Base-by-base conservation (phyloP, 352 stramenopile genomes). In the Pythium aphanidermatum region DNA sequence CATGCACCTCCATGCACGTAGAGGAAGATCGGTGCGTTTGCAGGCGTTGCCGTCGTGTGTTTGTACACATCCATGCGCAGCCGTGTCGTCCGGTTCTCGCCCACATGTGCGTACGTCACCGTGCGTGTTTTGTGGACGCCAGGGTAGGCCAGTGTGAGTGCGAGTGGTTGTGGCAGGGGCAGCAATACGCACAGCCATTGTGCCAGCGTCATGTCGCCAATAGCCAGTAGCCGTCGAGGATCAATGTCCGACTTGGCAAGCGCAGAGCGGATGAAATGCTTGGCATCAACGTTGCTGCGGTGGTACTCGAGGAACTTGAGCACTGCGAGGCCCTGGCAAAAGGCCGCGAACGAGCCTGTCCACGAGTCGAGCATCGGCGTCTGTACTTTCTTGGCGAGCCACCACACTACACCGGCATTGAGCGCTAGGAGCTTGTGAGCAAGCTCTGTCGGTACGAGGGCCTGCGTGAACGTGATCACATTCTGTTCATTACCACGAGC, bases 1-100 rank as follows among this genome's bases (percentile, higher is more conserved):
- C 78, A 90, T 5, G 61, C 75, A n/a, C 78, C 78, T n/a, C 78
- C 78, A 49, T 90, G 78, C 39, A 90, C 72, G 46, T 87, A 90
- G 21, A 90, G 38, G 23, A 90, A 25, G 34, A 90, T 81, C 1
- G 78, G 78, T n/a, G 76, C 70, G 16, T 86, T 86, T 4, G 64
- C 41, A 9, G 58, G 55, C 4, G 67, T 69, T 10, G 33, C 47
- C 35, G 72, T 51, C 21, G 38, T 51, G 42, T 79, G 65, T 43
- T 76, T 83, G 65, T 82, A 90, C 25, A 90, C 69, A 37, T 90
- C 74, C 78, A 90, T 90, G 13, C 69, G 60, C 29, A 90, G 51
- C 12, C 47, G 33, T 6, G 64, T 80, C n/a, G 71, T 80, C 36
- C 64, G 68, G 53, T 70, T 64, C 30, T 70, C 64, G n/a, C 77